A percentile compares a stretch with the other conserved stretches of the same genome.
These are phyloP conservation scores for Clarireedia homoeocarpa DNA, from an alignment of 2,329 filamentous ascomycete species.

Conservation along the genomic window DNA sequence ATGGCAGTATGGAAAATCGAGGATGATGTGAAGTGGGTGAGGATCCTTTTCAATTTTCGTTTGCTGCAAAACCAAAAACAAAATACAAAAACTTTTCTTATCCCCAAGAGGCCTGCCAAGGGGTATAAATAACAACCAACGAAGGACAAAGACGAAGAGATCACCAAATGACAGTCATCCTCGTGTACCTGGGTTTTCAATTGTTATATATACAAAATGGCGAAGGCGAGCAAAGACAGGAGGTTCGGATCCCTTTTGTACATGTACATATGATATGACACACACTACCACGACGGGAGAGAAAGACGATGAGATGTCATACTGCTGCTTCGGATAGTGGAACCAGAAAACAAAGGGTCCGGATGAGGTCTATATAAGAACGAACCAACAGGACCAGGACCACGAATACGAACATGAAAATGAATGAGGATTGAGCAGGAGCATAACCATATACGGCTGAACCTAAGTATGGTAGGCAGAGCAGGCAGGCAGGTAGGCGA, in stretches of 20 bases:
- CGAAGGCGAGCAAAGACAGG: not conserved
- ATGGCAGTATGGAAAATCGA: not conserved
- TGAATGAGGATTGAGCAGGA: no score
- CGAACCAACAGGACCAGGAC: conserved; percentile 9
- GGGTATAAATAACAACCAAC: conserved; percentile 13
- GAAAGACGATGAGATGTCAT: conserved; percentile 24
- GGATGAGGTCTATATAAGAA: conserved; percentile 21
- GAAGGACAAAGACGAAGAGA: conserved; percentile 20
- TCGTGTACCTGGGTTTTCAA: conserved; percentile 17
- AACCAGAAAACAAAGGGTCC: conserved; percentile 14
- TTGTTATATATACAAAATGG: conserved; percentile 19
- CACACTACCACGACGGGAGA: conserved; percentile 6
- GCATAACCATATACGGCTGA: conserved; percentile 15
- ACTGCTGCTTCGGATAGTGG: conserved; percentile 9
- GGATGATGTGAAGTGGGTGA: no score
- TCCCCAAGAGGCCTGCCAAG: conserved; percentile 2
- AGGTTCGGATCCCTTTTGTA: conserved; percentile 15
- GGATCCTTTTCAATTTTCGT: not conserved
- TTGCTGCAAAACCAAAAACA: conserved; percentile 4
- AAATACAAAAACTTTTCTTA: conserved; percentile 2
- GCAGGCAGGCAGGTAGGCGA: no score
- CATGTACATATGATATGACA: conserved; percentile 9
- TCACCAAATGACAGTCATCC: conserved; percentile 21
- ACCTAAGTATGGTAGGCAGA: conserved; percentile 17
- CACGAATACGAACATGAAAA: no score